A percentile compares a stretch with the other conserved stretches of the same genome.
Evolutionary conservation across 768 basidiomycete genomes (phyloP).

Genomic region (Termitomyces sp.): DNA sequence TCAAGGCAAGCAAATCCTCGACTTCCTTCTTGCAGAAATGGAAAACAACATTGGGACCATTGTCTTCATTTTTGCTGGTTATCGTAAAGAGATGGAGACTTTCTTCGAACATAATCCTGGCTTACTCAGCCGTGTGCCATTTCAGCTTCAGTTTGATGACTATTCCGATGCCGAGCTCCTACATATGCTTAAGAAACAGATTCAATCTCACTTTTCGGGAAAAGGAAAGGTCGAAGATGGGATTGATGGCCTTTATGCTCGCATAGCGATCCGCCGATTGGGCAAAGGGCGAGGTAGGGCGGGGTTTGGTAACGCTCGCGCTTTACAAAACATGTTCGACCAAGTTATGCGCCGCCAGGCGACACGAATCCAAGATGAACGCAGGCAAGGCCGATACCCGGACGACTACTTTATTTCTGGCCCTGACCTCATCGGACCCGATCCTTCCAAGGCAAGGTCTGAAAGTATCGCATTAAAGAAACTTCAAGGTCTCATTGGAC

Average conservation of each 20-base stretch:
- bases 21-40: constrained; percentile 71
- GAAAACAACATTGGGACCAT: constrained; percentile 61
- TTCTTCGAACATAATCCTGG: constrained; percentile 79
- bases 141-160: constrained; percentile 52
- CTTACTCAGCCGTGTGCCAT: constrained; percentile 61
- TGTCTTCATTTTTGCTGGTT: constrained; percentile 69
- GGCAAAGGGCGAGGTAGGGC: not conserved
- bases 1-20: constrained; percentile 54
- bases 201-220: not conserved
- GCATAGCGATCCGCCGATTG: not conserved
- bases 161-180: constrained; percentile 37
- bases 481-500: not conserved
- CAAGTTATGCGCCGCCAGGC: not conserved
- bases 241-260: not conserved
- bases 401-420: not conserved
- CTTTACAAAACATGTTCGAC: not conserved
- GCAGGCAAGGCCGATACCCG: not conserved
- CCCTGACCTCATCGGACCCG: not conserved
- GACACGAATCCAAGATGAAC: not conserved
- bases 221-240: not conserved
- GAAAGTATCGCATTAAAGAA: not conserved
- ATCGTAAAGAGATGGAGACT: constrained; percentile 67
- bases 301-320: not conserved
- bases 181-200: not conserved
- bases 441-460: not conserved